Conservation (phyloP, 2,329 filamentous ascomycete species). For the Pseudogymnoascus sp. region DNA sequence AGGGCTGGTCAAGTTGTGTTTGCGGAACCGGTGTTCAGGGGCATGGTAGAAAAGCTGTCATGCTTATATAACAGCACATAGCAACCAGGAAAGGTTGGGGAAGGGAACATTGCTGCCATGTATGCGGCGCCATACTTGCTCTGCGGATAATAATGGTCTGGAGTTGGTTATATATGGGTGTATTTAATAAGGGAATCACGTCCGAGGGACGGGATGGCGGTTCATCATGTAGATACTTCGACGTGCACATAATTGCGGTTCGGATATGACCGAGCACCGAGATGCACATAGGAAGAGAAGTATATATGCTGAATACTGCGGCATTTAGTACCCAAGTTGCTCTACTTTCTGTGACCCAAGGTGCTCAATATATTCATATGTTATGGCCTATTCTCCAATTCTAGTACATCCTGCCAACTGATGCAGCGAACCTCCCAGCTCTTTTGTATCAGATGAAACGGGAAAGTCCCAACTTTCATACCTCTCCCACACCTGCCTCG, state of each 20-base stretch:
- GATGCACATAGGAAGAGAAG: not conserved
- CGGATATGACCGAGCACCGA: not conserved
- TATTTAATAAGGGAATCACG: not conserved
- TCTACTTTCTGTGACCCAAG: no score
- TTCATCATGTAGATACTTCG: not conserved
- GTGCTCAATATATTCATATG: no score
- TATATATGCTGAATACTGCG: slow-evolving; percentile 1
- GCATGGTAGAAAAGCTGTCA: not conserved
- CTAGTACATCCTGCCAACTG: not conserved
- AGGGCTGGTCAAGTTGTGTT: not conserved
- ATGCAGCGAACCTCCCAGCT: slow-evolving; percentile 11
- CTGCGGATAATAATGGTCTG: not conserved
- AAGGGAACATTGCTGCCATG: not conserved
- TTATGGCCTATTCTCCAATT: not conserved
- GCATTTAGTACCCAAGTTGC: not conserved
- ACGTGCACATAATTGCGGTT: not conserved
- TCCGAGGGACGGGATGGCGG: not conserved
- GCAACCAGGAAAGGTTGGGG: not conserved
- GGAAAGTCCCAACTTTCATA: slow-evolving; percentile 16
- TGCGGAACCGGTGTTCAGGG: not conserved
- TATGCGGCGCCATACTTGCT: not conserved
- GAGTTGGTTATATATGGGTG: not conserved
- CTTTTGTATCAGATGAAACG: slow-evolving; percentile 9
- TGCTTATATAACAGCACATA: not conserved
- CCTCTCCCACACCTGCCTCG: slow-evolving; percentile 21